Percentiles rank a stretch among this genome's conserved stretches.
Evolutionary conservation across 169 alveolate genomes (phyloP).

Genomic region (Perkinsus marinus): DNA sequence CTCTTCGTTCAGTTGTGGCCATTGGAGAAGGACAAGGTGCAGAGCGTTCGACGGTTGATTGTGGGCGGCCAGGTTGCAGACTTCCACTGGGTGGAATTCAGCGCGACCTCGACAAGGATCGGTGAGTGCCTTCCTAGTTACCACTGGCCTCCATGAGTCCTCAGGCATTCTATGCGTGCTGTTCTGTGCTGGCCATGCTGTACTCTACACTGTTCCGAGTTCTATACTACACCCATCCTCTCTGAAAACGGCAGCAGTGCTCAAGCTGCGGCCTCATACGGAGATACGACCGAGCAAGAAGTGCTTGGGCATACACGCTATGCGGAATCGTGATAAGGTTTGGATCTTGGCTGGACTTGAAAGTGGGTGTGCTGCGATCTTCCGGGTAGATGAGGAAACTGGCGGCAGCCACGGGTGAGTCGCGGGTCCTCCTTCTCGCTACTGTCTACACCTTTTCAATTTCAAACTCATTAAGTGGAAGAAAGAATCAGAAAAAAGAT

Average conservation of each 20-base stretch:
- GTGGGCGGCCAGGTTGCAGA: background rate
- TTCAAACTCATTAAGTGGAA: no score
- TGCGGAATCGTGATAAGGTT: background rate
- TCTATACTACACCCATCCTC: background rate
- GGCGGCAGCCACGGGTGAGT: background rate
- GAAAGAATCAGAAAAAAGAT: no score
- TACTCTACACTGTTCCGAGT: background rate
- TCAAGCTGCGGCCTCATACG: background rate
- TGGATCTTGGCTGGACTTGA: background rate
- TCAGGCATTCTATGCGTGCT: background rate
- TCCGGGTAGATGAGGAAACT: background rate
- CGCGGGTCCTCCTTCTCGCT: no score
- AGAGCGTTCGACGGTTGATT: background rate
- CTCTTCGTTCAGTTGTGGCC: background rate
- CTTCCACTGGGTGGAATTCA: background rate
- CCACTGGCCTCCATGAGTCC: background rate
- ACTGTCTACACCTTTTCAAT: no score
- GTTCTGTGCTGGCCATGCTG: background rate
- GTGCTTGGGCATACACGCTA: background rate
- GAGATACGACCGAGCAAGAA: background rate
- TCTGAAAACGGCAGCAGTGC: background rate
- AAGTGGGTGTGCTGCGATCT: background rate
- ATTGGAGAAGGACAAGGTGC: background rate
- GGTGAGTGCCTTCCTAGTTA: background rate
- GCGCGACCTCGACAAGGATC: background rate